These are phyloP conservation scores for Carpinus viminea DNA, from an alignment of 306 rosid genomes.

Conservation along the genomic window DNA sequence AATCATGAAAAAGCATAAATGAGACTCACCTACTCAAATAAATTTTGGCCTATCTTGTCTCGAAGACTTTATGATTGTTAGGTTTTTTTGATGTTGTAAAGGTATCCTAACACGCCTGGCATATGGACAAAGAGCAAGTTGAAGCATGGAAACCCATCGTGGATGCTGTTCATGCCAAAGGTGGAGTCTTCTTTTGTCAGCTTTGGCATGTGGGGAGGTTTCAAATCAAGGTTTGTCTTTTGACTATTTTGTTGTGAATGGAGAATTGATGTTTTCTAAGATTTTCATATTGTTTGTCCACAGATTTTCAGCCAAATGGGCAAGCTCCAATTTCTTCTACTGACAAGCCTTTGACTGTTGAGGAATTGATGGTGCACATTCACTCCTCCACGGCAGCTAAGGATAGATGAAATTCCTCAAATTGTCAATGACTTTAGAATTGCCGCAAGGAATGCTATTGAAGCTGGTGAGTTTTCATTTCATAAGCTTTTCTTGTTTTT, in stretches of 20 bases:
- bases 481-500: not conserved
- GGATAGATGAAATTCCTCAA: slow-evolving; percentile 47
- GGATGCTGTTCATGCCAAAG: slow-evolving; percentile 61
- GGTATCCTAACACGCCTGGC: slow-evolving; percentile 45
- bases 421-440: slow-evolving; percentile 51
- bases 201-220: slow-evolving; percentile 61
- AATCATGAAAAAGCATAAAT: too few relatives aligned
- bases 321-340: slow-evolving; percentile 56
- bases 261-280: not conserved
- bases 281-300: not conserved
- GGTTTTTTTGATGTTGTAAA: slow-evolving; percentile 6
- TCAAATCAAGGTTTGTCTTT: slow-evolving; percentile 34
- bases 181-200: slow-evolving; percentile 55
- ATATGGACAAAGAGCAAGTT: slow-evolving; percentile 61
- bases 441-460: slow-evolving; percentile 52
- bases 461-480: slow-evolving; percentile 48
- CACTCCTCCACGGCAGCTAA: slow-evolving; percentile 56
- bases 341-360: slow-evolving; percentile 42
- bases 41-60: not conserved
- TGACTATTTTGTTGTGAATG: too few relatives aligned
- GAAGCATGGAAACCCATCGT: slow-evolving; percentile 65
- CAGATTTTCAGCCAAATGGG: slow-evolving; percentile 57
- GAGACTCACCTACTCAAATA: too few relatives aligned
- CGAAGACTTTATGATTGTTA: not conserved
- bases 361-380: slow-evolving; percentile 21